These are phyloP conservation scores for Dipteronia dyeriana DNA, from an alignment of 345 rosid species.

Conservation along the genomic window DNA sequence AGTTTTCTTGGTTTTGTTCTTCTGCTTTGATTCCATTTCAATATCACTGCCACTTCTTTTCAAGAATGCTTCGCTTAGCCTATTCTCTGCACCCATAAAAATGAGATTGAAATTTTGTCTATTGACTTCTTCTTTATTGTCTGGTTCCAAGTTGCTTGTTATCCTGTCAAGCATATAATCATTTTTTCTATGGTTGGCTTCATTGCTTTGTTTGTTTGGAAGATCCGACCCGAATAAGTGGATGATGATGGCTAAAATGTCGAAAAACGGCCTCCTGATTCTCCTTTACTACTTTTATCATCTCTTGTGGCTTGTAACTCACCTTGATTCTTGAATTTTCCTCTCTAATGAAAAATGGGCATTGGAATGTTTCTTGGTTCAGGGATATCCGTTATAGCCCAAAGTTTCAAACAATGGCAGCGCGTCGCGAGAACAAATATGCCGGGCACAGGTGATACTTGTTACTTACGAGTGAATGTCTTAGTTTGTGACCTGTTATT, in stretches of 20 bases:
- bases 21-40: constrained; percentile 12
- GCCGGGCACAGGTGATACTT: constrained; percentile 19
- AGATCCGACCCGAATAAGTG: constrained; percentile 46
- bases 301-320: neutral
- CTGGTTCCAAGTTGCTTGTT: constrained; percentile 11
- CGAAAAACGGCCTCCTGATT: neutral
- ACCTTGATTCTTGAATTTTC: too few species aligned
- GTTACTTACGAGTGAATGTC: neutral
- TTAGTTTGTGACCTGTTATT: neutral
- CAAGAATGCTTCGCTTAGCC: constrained; percentile 23
- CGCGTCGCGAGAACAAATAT: neutral
- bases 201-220: constrained; percentile 27
- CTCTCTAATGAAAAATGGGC: too few species aligned
- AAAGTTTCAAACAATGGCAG: neutral
- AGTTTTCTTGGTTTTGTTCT: constrained; percentile 16
- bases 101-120: neutral
- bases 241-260: constrained; percentile 59
- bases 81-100: constrained; percentile 9
- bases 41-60: neutral
- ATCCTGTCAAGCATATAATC: constrained; percentile 18
- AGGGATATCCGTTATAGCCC: neutral
- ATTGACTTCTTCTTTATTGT: neutral
- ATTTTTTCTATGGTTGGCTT: constrained; percentile 15
- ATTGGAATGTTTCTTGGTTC: neutral
- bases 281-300: constrained; percentile 10